Evolutionary conservation across 2,329 filamentous ascomycete species (phyloP).

Genomic region (Cryoendolithus antarcticus): DNA sequence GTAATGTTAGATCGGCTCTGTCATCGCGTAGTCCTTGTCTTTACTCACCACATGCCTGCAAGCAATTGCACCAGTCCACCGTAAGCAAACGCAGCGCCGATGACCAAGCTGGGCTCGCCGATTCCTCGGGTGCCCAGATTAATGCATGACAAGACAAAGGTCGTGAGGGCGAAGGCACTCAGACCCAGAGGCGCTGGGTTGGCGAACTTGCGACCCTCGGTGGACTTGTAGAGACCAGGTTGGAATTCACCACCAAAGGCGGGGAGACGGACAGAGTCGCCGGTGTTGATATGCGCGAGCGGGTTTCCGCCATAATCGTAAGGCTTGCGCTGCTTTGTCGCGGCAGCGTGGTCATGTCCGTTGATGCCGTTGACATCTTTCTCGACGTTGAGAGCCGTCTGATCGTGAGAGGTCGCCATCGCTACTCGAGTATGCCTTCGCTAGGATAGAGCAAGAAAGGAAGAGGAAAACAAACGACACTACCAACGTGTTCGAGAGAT

Average conservation of each 20-base stretch:
- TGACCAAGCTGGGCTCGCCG: conserved; percentile 32
- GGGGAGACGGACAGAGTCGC: conserved; percentile 34
- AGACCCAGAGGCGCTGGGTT: conserved; percentile 50
- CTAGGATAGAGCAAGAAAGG: too few species aligned
- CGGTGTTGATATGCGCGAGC: conserved; percentile 37
- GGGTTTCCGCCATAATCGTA: conserved; percentile 42
- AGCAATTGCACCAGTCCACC: conserved; percentile 40
- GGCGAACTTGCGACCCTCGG: conserved; percentile 35
- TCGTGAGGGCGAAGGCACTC: conserved; percentile 53
- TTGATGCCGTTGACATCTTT: conserved; percentile 13
- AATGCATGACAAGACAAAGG: conserved; percentile 45
- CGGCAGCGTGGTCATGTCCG: conserved; percentile 25
- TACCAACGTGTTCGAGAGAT: too few species aligned
- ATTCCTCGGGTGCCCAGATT: conserved; percentile 34
- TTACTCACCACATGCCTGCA: conserved; percentile 37
- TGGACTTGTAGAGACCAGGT: conserved; percentile 35
- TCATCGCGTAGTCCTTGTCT: too few species aligned
- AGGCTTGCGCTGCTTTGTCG: conserved; percentile 29
- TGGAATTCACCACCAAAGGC: conserved; percentile 42
- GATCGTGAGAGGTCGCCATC: conserved; percentile 32
- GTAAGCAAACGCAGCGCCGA: conserved; percentile 37
- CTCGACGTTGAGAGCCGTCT: conserved; percentile 18
- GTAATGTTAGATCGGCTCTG: not conserved
- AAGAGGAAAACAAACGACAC: too few species aligned
- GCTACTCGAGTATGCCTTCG: too few species aligned